Conservation (phyloP, 176 grass and related monocot species). For the Carex cristatella region DNA sequence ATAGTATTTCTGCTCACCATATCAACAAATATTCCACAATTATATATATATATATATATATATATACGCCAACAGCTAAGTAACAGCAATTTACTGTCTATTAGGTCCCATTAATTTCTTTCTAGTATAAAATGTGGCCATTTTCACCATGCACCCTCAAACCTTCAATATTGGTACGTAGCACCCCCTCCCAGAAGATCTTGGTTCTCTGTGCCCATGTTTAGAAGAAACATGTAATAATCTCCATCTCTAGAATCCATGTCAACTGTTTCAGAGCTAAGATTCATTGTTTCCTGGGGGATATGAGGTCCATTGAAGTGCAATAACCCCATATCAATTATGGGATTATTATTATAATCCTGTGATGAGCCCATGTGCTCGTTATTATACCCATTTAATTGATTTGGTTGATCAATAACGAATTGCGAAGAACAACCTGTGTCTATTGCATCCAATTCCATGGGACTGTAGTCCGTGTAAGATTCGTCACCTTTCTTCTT, state of each 20-base stretch:
- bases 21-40: not conserved
- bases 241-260: constrained; percentile 13
- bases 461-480: constrained; percentile 18
- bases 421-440: not conserved
- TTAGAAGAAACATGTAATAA: constrained; percentile 8
- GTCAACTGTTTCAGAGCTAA: not conserved
- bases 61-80: not conserved
- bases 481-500: constrained; percentile 46
- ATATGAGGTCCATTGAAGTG: not conserved
- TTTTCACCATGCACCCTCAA: not conserved
- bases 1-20: not conserved
- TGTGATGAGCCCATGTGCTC: constrained; percentile 3
- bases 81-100: not conserved
- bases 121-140: not conserved
- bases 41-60: not conserved
- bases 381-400: not conserved
- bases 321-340: not conserved
- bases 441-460: constrained; percentile 27
- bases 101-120: not conserved
- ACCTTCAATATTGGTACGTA: not conserved
- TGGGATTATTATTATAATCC: constrained; percentile 11
- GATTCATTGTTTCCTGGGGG: not conserved
- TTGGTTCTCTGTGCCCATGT: constrained; percentile 3
- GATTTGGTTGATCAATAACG: not conserved
- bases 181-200: not conserved